Percentiles rank a stretch among this genome's conserved stretches.
Evolutionary conservation across 306 rosid genomes (phyloP).

Genomic region (Ochetophila trinervis): DNA sequence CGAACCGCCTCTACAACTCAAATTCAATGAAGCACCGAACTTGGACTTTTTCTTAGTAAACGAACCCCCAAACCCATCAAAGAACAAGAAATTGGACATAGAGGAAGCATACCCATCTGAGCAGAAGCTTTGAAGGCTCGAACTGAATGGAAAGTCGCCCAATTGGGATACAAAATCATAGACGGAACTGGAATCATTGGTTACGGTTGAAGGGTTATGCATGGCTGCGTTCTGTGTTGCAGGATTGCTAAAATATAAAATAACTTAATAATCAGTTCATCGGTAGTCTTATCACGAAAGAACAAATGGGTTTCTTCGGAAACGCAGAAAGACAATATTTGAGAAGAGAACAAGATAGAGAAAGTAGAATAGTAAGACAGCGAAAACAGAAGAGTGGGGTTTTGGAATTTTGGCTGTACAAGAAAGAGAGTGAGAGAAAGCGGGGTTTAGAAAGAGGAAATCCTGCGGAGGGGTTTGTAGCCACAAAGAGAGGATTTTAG

Average conservation of each 20-base stretch:
- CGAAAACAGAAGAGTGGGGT: not conserved
- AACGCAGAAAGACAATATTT: not conserved
- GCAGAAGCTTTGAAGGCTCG: conserved; percentile 28
- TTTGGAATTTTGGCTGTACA: not conserved
- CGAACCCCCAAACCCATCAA: conserved; percentile 29
- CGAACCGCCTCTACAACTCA: conserved; percentile 28
- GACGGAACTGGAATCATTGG: conserved; percentile 42
- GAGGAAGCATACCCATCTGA: conserved; percentile 44
- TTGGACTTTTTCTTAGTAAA: conserved; percentile 23
- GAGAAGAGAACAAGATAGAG: not conserved
- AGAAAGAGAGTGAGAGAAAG: not conserved
- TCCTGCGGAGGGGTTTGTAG: conserved; percentile 21
- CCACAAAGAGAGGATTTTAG: conserved; percentile 33
- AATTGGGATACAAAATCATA: conserved; percentile 54
- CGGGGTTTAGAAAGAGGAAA: not conserved
- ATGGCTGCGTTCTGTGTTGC: conserved; percentile 24
- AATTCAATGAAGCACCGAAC: conserved; percentile 42
- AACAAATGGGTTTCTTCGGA: conserved; percentile 6
- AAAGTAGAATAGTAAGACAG: not conserved
- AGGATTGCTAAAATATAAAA: not conserved
- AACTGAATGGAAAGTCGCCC: conserved; percentile 44
- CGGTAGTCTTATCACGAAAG: not conserved
- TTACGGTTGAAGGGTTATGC: conserved; percentile 46
- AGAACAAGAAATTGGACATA: conserved; percentile 42
- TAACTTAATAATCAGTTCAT: conserved; percentile 10